Evolutionary conservation across 805 yeast genomes (phyloP).

Genomic region (Debaryomyces hansenii): DNA sequence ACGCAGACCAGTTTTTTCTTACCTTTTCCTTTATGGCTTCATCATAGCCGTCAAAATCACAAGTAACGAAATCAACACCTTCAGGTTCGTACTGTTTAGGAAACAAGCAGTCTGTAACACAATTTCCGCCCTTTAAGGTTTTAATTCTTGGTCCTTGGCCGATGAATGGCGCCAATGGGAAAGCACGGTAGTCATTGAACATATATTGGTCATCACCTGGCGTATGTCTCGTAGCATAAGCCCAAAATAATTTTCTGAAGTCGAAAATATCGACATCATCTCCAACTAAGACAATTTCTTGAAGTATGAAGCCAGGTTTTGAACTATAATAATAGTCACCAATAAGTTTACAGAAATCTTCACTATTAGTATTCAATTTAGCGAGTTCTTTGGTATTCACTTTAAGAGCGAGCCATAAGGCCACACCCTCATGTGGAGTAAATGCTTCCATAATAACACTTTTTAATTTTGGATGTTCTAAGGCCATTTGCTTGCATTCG

Average conservation of each 20-base stretch:
- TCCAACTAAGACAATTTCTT: slow-evolving; percentile 22
- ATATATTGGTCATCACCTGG: slow-evolving; percentile 19
- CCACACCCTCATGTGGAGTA: slow-evolving; percentile 24
- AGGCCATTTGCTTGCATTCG: slow-evolving; percentile 10
- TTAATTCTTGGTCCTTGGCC: slow-evolving; percentile 12
- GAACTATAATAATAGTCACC: slow-evolving; percentile 15
- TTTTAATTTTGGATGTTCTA: slow-evolving; percentile 11
- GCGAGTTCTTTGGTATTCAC: slow-evolving; percentile 18
- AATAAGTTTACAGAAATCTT: slow-evolving; percentile 15
- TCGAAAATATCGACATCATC: slow-evolving; percentile 26
- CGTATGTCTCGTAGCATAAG: slow-evolving; percentile 24
- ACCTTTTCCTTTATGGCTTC: slow-evolving; percentile 1
- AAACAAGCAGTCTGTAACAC: slow-evolving; percentile 22
- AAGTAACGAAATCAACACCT: slow-evolving; percentile 16
- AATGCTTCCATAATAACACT: slow-evolving; percentile 16
- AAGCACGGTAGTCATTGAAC: slow-evolving; percentile 16
- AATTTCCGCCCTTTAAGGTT: slow-evolving; percentile 19
- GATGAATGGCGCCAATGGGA: slow-evolving; percentile 24
- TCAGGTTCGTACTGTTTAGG: slow-evolving; percentile 13
- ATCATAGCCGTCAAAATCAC: slow-evolving; percentile 13
- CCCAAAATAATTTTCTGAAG: slow-evolving; percentile 24
- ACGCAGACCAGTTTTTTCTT: slow-evolving; percentile 1
- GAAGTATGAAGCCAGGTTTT: slow-evolving; percentile 17
- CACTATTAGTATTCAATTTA: slow-evolving; percentile 14
- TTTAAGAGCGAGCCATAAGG: slow-evolving; percentile 19